Evolutionary conservation across 257 asterid species (phyloP).

Genomic region (Ophiorrhiza pumila): DNA sequence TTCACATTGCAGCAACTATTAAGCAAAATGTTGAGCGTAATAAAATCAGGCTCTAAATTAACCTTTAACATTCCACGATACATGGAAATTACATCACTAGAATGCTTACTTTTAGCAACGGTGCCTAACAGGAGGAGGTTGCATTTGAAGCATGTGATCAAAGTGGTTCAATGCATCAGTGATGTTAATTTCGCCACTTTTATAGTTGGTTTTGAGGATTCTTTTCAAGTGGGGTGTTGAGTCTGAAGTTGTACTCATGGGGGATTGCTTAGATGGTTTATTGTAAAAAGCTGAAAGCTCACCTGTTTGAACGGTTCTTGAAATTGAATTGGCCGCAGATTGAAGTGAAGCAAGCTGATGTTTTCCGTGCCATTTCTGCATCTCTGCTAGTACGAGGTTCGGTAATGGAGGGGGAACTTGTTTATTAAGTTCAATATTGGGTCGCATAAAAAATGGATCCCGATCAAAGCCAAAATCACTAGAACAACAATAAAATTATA

Average conservation of each 20-base stretch:
- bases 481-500: neutral
- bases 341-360: slow-evolving; percentile 27
- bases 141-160: slow-evolving; percentile 46
- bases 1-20: slow-evolving; percentile 52
- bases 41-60: slow-evolving; percentile 42
- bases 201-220: slow-evolving; percentile 20
- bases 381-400: too few relatives aligned
- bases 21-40: slow-evolving; percentile 53
- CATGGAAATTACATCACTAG: slow-evolving; percentile 38
- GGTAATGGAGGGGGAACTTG: neutral
- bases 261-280: slow-evolving; percentile 13
- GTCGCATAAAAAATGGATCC: neutral
- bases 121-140: slow-evolving; percentile 43
- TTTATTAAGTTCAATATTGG: neutral
- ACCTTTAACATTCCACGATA: slow-evolving; percentile 37
- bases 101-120: slow-evolving; percentile 47
- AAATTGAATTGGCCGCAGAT: slow-evolving; percentile 16
- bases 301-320: slow-evolving; percentile 25
- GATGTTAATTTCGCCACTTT: slow-evolving; percentile 19
- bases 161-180: slow-evolving; percentile 36
- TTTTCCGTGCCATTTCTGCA: slow-evolving; percentile 35
- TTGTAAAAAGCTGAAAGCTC: slow-evolving; percentile 28
- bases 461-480: neutral
- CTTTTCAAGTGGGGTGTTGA: slow-evolving; percentile 23
- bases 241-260: slow-evolving; percentile 2